These are phyloP conservation scores for Didymella glomerata DNA, from an alignment of 2,329 filamentous ascomycete genomes.

Conservation along the genomic window DNA sequence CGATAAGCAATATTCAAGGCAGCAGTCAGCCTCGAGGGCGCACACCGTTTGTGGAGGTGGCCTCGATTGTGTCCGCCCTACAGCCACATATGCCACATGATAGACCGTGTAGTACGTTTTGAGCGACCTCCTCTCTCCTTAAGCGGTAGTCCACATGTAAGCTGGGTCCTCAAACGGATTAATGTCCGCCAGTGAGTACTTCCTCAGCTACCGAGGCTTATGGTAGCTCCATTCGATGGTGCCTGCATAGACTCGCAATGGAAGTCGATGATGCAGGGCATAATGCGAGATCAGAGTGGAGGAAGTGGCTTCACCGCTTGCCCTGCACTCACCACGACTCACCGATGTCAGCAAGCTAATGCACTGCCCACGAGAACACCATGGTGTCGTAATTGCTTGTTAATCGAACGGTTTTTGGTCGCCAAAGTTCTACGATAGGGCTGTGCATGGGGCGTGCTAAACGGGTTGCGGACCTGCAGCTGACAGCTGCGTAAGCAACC, in stretches of 20 bases:
- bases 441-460: conserved; percentile 22
- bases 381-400: conserved; percentile 32
- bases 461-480: conserved; percentile 36
- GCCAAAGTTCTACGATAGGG: conserved; percentile 10
- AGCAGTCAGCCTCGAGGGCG: conserved; percentile 22
- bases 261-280: conserved; percentile 20
- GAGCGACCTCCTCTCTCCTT: background rate
- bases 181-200: background rate
- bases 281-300: conserved; percentile 20
- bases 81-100: conserved; percentile 14
- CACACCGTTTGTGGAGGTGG: conserved; percentile 27
- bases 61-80: conserved; percentile 4
- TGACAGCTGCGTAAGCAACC: conserved; percentile 29
- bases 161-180: background rate
- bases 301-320: conserved; percentile 18
- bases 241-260: conserved; percentile 18
- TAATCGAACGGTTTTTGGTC: conserved; percentile 27
- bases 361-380: conserved; percentile 20
- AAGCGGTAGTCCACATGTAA: conserved; percentile 9
- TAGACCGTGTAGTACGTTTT: background rate
- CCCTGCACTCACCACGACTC: conserved; percentile 1
- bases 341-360: conserved; percentile 26
- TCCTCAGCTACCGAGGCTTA: conserved; percentile 4
- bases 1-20: conserved; percentile 27
- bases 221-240: conserved; percentile 4